Evolutionary conservation across 176 grass and related monocot species (phyloP).

Genomic region (Secale cereale): DNA sequence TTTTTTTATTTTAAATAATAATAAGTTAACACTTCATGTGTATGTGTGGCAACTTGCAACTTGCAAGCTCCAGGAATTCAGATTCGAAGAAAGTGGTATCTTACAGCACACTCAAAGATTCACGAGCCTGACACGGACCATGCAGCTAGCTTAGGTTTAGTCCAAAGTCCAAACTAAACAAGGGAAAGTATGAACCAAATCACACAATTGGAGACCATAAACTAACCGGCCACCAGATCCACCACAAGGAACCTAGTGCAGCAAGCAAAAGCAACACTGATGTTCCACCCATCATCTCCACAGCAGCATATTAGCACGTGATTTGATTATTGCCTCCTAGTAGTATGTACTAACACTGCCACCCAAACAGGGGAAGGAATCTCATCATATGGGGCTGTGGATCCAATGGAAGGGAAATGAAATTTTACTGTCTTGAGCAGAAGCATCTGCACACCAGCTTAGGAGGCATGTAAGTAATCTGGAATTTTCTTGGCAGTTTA

Average conservation of each 20-base stretch:
- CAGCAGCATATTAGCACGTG: constrained; percentile 18
- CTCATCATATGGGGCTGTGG: neutral
- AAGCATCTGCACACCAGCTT: neutral
- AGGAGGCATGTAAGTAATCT: neutral
- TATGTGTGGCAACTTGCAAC: neutral
- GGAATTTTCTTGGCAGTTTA: neutral
- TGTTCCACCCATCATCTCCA: constrained; percentile 26
- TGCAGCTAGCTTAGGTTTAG: neutral
- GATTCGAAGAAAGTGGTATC: neutral
- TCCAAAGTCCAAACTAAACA: constrained; percentile 8
- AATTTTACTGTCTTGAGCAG: neutral
- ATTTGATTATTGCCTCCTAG: constrained; percentile 7
- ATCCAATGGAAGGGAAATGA: neutral
- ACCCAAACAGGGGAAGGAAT: neutral
- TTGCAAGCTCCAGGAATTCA: neutral
- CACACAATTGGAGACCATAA: neutral
- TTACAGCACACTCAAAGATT: constrained; percentile 17
- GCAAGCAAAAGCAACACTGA: constrained; percentile 43
- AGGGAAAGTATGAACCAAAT: neutral
- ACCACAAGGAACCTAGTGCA: constrained; percentile 5
- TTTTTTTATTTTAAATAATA: too few relatives aligned
- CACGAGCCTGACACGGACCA: neutral
- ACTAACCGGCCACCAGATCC: constrained; percentile 10
- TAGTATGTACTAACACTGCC: neutral
- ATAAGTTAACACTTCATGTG: neutral